Percentiles rank a stretch among this genome's conserved stretches.
These are phyloP conservation scores for Trichoderma aggressivum DNA, from an alignment of 2,329 filamentous ascomycete species.

Conservation along the genomic window DNA sequence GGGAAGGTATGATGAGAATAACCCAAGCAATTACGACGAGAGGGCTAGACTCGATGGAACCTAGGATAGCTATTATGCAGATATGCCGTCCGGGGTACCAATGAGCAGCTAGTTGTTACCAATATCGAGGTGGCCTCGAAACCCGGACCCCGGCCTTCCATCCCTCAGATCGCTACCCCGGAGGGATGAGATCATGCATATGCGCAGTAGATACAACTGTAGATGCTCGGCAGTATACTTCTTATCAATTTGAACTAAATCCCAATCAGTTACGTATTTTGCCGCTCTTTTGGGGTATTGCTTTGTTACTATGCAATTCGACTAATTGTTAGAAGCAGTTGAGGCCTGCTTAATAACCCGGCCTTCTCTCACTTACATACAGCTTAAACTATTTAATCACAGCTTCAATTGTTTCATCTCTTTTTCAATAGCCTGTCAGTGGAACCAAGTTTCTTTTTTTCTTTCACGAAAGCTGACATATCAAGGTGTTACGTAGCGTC, in stretches of 20 bases:
- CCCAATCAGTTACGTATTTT: not conserved
- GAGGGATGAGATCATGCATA: conserved; percentile 6
- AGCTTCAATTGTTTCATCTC: not conserved
- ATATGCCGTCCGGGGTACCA: not conserved
- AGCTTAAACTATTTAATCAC: not conserved
- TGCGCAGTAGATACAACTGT: not conserved
- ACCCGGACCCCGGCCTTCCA: not conserved
- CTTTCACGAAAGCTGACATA: not conserved
- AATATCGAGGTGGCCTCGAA: not conserved
- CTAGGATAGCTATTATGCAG: not conserved
- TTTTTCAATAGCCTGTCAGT: not conserved
- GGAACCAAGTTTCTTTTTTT: not conserved
- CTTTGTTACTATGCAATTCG: not conserved
- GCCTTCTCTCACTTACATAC: not conserved
- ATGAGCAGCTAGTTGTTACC: not conserved
- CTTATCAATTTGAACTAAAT: not conserved
- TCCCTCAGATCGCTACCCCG: not conserved
- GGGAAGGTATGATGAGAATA: conserved; percentile 15
- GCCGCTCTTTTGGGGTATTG: not conserved
- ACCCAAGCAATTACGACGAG: conserved; percentile 17
- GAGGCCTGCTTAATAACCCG: not conserved
- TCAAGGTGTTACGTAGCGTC: not conserved
- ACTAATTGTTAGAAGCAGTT: not conserved
- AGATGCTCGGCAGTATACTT: not conserved
- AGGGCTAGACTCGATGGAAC: conserved; percentile 11